Conservation (phyloP, 768 basidiomycete species). For the Crepidotus variabilis region DNA sequence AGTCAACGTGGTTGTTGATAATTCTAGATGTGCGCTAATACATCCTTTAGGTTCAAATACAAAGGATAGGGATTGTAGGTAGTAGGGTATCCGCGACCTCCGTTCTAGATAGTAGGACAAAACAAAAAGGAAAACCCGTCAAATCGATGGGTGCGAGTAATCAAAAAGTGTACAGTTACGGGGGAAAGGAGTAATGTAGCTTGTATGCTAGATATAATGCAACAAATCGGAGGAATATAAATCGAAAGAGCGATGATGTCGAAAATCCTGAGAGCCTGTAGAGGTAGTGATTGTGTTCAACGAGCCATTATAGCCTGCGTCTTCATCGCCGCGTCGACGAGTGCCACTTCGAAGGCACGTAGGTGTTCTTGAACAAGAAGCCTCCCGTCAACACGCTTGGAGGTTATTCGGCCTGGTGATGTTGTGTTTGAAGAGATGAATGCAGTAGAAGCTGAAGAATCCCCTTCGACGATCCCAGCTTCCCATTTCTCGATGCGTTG, state of each 20-base stretch:
- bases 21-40: slow-evolving; percentile 18
- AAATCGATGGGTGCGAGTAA: slow-evolving; percentile 13
- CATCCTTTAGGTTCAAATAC: slow-evolving; percentile 51
- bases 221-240: slow-evolving; percentile 3
- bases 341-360: slow-evolving; percentile 66
- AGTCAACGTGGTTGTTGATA: slow-evolving; percentile 9
- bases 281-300: slow-evolving; percentile 25
- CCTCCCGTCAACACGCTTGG: slow-evolving; percentile 62
- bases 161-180: slow-evolving; percentile 25
- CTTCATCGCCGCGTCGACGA: slow-evolving; percentile 70
- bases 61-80: slow-evolving; percentile 35
- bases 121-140: not conserved
- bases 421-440: not conserved
- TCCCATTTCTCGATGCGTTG: slow-evolving; percentile 80
- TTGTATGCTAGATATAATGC: slow-evolving; percentile 20
- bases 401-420: slow-evolving; percentile 25
- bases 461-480: slow-evolving; percentile 47
- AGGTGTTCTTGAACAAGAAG: slow-evolving; percentile 75
- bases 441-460: slow-evolving; percentile 18
- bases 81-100: not conserved
- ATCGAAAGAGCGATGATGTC: slow-evolving; percentile 11
- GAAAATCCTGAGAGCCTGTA: not conserved
- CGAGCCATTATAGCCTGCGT: slow-evolving; percentile 75
- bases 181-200: slow-evolving; percentile 3
- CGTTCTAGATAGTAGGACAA: not conserved